Conservation (phyloP, 23 red algal genomes). For the Chondrus crispus region DNA sequence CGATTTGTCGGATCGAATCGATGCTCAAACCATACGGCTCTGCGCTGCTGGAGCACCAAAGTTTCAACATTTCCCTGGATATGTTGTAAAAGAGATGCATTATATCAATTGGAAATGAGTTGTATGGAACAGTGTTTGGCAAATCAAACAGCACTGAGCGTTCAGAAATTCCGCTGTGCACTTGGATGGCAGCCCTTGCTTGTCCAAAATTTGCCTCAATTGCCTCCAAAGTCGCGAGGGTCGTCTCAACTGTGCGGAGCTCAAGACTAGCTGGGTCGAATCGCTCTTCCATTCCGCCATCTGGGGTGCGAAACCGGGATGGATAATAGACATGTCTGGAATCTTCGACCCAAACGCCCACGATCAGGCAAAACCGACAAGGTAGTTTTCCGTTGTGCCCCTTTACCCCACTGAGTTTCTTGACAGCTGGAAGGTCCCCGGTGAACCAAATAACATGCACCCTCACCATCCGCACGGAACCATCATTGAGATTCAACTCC, state of each 20-base stretch:
- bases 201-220: neutral
- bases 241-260: neutral
- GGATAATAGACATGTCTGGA: neutral
- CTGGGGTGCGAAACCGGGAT: neutral
- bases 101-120: neutral
- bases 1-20: neutral
- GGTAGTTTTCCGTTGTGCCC: neutral
- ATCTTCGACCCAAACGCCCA: neutral
- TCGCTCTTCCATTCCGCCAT: neutral
- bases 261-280: neutral
- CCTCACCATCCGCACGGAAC: neutral
- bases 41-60: neutral
- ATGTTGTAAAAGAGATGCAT: slow-evolving; percentile 11
- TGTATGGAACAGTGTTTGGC: neutral
- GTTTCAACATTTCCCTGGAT: neutral
- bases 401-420: neutral
- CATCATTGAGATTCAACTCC: neutral
- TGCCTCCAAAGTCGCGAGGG: neutral
- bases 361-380: neutral
- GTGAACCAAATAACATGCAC: neutral
- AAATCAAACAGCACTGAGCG: neutral
- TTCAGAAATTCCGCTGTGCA: neutral
- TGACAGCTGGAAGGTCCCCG: neutral
- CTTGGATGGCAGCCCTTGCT: neutral
- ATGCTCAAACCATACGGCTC: neutral